Conservation (phyloP, 73 alveolate species). For the Tetrahymena thermophila region DNA sequence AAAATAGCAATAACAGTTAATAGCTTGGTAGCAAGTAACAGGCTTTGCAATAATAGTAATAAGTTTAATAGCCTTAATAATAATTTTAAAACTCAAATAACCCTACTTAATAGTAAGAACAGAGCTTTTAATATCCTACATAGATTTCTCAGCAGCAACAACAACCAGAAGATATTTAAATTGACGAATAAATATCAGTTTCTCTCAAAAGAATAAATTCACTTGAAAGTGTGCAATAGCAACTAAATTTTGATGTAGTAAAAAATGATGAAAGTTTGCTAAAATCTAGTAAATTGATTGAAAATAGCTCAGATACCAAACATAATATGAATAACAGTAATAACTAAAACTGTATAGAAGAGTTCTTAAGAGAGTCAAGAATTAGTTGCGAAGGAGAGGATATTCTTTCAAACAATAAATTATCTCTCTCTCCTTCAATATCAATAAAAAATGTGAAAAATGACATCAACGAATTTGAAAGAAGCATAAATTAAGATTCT, state of each 20-base stretch:
- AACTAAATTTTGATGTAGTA: not conserved
- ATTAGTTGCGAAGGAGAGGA: not conserved
- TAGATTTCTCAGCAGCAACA: not conserved
- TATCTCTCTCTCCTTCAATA: not conserved
- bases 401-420: not conserved
- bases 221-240: not conserved
- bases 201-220: not conserved
- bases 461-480: not conserved
- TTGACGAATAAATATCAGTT: not conserved
- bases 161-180: not conserved
- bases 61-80: not conserved
- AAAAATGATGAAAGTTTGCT: not conserved
- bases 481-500: not conserved
- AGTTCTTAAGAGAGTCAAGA: not conserved
- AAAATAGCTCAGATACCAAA: not conserved
- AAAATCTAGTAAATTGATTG: not conserved
- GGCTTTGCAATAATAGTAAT: not conserved
- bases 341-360: not conserved
- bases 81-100: not conserved
- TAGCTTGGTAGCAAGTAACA: not conserved
- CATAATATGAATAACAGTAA: not conserved
- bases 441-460: not conserved
- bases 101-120: not conserved
- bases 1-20: too few relatives aligned
- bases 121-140: not conserved